These are phyloP conservation scores for Solanum appendiculatum DNA, from an alignment of 257 asterid genomes.

Conservation along the genomic window DNA sequence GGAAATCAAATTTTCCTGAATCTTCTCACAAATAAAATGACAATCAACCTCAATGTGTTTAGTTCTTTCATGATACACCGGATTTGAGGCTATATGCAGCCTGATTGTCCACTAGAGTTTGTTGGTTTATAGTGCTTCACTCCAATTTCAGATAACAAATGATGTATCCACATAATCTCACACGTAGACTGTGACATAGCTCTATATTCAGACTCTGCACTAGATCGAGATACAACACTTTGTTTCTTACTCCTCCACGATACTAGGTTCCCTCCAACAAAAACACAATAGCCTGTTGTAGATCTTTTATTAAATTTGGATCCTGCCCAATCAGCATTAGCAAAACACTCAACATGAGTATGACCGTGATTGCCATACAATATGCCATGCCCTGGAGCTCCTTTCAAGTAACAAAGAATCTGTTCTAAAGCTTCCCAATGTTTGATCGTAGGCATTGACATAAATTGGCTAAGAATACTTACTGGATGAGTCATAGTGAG, in stretches of 20 bases:
- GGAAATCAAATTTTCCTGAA: not conserved
- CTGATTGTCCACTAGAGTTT: not conserved
- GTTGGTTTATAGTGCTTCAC: not conserved
- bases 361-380: not conserved
- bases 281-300: not conserved
- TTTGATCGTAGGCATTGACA: not conserved
- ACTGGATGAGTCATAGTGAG: not conserved
- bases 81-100: not conserved
- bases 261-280: not conserved
- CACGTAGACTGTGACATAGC: not conserved
- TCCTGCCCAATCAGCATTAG: not conserved
- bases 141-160: not conserved
- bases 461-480: not conserved
- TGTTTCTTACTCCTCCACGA: not conserved
- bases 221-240: not conserved
- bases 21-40: not conserved
- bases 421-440: not conserved
- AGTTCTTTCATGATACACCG: not conserved
- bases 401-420: not conserved
- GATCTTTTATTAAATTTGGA: not conserved
- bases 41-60: not conserved
- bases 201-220: not conserved
- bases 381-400: not conserved
- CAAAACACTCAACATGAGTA: not conserved
- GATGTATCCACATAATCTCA: not conserved